Evolutionary conservation across 2,329 filamentous ascomycete species (phyloP), one percentile per base, ranked within the genome.

Genomic region (Penicillium psychrosexuale): DNA sequence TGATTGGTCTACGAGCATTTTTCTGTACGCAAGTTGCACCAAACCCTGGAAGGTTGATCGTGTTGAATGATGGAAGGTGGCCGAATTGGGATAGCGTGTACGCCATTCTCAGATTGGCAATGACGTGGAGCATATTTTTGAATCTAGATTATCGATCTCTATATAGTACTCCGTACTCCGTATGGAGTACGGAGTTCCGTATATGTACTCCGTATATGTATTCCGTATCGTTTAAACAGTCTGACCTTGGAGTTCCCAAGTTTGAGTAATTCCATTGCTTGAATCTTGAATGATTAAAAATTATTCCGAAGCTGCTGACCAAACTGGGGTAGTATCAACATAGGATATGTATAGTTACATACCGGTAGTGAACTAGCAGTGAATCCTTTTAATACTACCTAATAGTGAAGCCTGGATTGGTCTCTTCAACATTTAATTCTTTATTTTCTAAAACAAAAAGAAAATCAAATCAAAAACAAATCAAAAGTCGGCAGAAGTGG

Each of bases 41-140:
- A 11, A 11, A 19, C 17, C 36, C 9, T 42, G 44, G 33, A 28
- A 13, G 19, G 44, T 15, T 12, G 34, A 52, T 47, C 34, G 8
- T 39, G 51, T 53, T 53, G 51, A 53, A 49, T 53, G 13, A 40
- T 53, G 51, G 37, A 53, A 5, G 40, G 13, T 15, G 22, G 22
- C 44, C 28, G 15, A 31, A 53, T 40, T 15, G 24, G 51, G 24
- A 49, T 53, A 53, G 45, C 45, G 51, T 31, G 19, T 12, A 30
- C 15, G 44, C 44, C 51, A 42, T 47, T 22, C 38, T 22, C 24
- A 15, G 28, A 33, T 53, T 34, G 15, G 28, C 8, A 22, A 22
- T 40, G 51, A 34, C 51, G 51, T 42, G 30, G 43, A 40, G 50
- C 13, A 22, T 53, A 24, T 27, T 30, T 51, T 45, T 51, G 34